Evolutionary conservation across 75 land plant genomes (phyloP), one percentile per base, ranked within the genome.

Genomic region (Picea sitchensis): DNA sequence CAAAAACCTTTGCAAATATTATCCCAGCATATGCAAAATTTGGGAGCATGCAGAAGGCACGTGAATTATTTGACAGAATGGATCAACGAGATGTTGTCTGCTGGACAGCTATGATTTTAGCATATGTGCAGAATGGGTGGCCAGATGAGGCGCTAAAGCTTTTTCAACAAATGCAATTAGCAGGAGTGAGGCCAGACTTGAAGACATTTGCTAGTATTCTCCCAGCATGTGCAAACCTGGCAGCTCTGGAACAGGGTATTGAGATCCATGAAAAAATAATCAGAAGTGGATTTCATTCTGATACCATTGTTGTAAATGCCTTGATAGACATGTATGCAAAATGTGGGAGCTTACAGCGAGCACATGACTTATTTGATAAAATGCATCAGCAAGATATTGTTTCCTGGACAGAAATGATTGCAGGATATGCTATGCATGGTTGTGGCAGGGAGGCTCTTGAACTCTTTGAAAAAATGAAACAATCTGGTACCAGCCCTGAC

Each of bases 351-450:
- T 12, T 47, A 9, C 60, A 32, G 11, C 23, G 59, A 31, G 73
- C 78, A 18, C 36, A 18, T 12, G 30, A 30, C 2, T 58, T 77
- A 67, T 77, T 77, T 32, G 78, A n/a, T 13, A 2, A 77, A 59
- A 85, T 92, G 83, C 82, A 80, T 12, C n/a, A 65, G 34, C 80
- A 82, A 18, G 88, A 90, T 77, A 77, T 91, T 21, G 82, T 92
- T 44, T 92, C 94, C 34, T 93, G 94, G 94, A 92, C 90, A 67
- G 80, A 87, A 7, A 78, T 92, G 76, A 80, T 93, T 57, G 69
- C 76, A 62, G 90, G 86, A 3, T 86, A 82, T 82, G 88, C 90
- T 77, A 86, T 86, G 63, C 83, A 88, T 78, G 94, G 95, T 44
- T 80, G 78, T 61, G 83, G 83, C 58, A 62, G 81, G 20, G 85